phyloP scores from a whole-genome alignment of 345 rosid species.

The Clausena lansium region DNA sequence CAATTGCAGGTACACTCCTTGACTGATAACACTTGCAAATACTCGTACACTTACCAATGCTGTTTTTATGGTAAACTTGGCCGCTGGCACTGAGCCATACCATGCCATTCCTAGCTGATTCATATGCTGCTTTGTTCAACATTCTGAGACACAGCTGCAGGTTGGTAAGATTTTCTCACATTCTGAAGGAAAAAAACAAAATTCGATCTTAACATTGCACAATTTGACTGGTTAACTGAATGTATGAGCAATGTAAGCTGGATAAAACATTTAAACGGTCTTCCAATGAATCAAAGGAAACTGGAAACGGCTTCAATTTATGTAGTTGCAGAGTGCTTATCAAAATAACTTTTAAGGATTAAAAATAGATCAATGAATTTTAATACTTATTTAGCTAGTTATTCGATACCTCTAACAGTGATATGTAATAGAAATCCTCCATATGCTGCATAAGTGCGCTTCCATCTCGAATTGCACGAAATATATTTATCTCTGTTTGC shows the following conservation, averaged over 20 bases:
- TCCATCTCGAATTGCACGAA: conserved; percentile 84
- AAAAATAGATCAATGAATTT: too few relatives aligned
- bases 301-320: background rate
- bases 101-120: conserved; percentile 1
- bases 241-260: background rate
- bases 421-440: conserved; percentile 95
- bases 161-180: conserved; percentile 59
- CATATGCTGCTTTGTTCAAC: conserved; percentile 19
- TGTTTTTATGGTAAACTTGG: background rate
- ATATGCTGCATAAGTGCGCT: conserved; percentile 97
- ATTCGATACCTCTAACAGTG: conserved; percentile 71
- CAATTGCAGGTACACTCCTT: background rate
- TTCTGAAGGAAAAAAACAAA: conserved; percentile 42
- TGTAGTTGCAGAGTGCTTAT: background rate
- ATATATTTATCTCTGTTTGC: conserved; percentile 89
- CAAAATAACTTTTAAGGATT: too few relatives aligned
- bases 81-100: background rate
- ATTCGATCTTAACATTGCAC: background rate
- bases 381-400: background rate
- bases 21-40: too few relatives aligned
- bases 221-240: background rate
- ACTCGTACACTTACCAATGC: background rate
- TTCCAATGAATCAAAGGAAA: too few relatives aligned
- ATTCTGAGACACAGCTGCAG: conserved; percentile 17
- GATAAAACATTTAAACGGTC: background rate